Percentiles rank a stretch among this genome's conserved stretches.
Conservation (phyloP, 106 monocot genomes). For the Dioscorea dumetorum region DNA sequence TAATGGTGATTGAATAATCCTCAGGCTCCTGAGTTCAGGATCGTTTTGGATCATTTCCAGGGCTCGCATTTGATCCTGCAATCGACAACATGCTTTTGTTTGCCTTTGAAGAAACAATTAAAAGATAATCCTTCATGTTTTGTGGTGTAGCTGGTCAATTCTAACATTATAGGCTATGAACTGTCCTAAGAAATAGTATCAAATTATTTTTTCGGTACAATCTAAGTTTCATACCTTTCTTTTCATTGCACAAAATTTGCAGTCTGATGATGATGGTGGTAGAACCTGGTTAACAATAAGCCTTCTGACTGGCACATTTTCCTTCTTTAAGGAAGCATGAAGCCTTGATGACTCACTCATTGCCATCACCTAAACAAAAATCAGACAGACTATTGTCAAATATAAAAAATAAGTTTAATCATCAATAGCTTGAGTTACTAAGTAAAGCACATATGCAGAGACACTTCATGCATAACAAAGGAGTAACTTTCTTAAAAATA, state of each 20-base stretch:
- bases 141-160: no score
- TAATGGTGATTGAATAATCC: conserved; percentile 65
- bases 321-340: conserved; percentile 85
- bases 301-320: conserved; percentile 78
- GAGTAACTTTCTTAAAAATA: neutral
- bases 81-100: no score
- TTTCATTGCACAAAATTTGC: conserved; percentile 92
- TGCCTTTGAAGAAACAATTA: no score
- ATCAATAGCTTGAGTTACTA: neutral
- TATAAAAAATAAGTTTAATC: neutral
- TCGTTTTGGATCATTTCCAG: conserved; percentile 82
- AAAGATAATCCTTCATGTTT: no score
- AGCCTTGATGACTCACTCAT: conserved; percentile 84
- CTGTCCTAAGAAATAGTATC: neutral
- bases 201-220: neutral
- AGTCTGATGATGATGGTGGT: conserved; percentile 91
- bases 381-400: neutral
- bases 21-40: conserved; percentile 62
- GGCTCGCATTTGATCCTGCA: conserved; percentile 88
- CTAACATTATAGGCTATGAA: neutral
- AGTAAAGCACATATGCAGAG: neutral
- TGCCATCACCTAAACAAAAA: conserved; percentile 71
- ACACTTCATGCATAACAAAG: neutral
- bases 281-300: conserved; percentile 91
- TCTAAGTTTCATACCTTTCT: conserved; percentile 54